A percentile compares a stretch with the other conserved stretches of the same genome.
phyloP scores from a whole-genome alignment of 371 early-diverging fungal species.

The Smittium culicis region DNA sequence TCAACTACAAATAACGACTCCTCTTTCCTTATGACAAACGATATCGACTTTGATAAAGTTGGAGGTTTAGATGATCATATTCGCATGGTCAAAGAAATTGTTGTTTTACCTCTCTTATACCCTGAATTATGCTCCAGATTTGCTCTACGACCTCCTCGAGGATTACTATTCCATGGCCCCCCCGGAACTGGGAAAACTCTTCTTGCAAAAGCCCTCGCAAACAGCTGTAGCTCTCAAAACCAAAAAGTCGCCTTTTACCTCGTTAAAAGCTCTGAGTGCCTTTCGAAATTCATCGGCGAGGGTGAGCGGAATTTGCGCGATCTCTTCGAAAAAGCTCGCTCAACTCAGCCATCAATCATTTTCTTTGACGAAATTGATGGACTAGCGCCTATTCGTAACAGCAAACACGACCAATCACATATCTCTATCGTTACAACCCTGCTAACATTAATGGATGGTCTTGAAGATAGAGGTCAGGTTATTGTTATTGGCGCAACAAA shows the following conservation, averaged over 20 bases:
- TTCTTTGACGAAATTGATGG: conserved; percentile 99
- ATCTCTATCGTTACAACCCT: conserved; percentile 26
- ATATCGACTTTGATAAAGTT: background rate
- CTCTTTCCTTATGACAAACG: background rate
- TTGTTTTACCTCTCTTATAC: background rate
- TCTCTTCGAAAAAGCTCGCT: conserved; percentile 88
- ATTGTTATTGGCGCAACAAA: conserved; percentile 97
- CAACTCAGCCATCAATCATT: conserved; percentile 84
- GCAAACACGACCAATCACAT: background rate
- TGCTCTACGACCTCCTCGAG: conserved; percentile 60
- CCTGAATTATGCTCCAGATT: background rate
- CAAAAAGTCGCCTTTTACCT: conserved; percentile 70
- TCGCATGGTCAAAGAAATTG: background rate
- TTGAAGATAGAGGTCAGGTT: conserved; percentile 43
- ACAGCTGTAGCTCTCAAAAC: conserved; percentile 45
- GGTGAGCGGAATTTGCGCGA: conserved; percentile 97
- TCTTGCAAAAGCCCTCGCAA: conserved; percentile 96
- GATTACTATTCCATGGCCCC: conserved; percentile 96
- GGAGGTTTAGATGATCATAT: background rate
- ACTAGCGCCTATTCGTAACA: conserved; percentile 96
- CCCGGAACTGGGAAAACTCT: conserved; percentile 99
- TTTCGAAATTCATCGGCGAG: conserved; percentile 98
- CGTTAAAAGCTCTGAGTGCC: conserved; percentile 93
- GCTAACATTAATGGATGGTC: conserved; percentile 95
- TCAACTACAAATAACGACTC: background rate